Evolutionary conservation across 257 asterid species (phyloP).

Genomic region (Lycium ferocissimum): DNA sequence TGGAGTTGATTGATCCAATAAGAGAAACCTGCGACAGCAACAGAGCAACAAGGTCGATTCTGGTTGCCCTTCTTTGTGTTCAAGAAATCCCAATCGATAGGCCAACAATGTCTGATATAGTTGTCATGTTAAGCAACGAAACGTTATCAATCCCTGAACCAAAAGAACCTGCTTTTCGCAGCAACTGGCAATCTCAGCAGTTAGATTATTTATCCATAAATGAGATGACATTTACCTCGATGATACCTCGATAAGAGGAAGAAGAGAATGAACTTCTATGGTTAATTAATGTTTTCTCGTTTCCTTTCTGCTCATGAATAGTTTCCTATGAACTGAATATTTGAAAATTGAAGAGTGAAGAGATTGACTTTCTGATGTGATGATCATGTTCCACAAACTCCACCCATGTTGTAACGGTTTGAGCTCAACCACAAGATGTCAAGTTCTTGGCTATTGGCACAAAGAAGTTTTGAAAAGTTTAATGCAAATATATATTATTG

Average conservation of each 20-base stretch:
- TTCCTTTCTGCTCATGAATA: too few relatives aligned
- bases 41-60: slow-evolving; percentile 29
- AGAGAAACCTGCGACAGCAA: slow-evolving; percentile 24
- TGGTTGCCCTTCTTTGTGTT: slow-evolving; percentile 43
- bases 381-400: too few relatives aligned
- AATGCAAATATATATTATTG: too few relatives aligned
- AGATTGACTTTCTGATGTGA: too few relatives aligned
- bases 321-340: too few relatives aligned
- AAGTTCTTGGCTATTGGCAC: too few relatives aligned
- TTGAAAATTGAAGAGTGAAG: too few relatives aligned
- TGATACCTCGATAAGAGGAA: neutral
- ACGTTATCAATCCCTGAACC: slow-evolving; percentile 30
- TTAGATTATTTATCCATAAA: neutral
- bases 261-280: too few relatives aligned
- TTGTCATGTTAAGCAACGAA: slow-evolving; percentile 38
- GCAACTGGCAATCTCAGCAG: slow-evolving; percentile 5
- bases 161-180: slow-evolving; percentile 36
- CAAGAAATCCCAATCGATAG: slow-evolving; percentile 41
- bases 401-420: too few relatives aligned
- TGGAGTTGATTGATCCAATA: slow-evolving; percentile 34
- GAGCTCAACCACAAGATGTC: too few relatives aligned
- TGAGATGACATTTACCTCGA: slow-evolving; percentile 18
- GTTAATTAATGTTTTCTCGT: too few relatives aligned
- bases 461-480: too few relatives aligned
- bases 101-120: slow-evolving; percentile 42